Evolutionary conservation across 306 rosid species (phyloP).

Genomic region (Fragaria ananassa): DNA sequence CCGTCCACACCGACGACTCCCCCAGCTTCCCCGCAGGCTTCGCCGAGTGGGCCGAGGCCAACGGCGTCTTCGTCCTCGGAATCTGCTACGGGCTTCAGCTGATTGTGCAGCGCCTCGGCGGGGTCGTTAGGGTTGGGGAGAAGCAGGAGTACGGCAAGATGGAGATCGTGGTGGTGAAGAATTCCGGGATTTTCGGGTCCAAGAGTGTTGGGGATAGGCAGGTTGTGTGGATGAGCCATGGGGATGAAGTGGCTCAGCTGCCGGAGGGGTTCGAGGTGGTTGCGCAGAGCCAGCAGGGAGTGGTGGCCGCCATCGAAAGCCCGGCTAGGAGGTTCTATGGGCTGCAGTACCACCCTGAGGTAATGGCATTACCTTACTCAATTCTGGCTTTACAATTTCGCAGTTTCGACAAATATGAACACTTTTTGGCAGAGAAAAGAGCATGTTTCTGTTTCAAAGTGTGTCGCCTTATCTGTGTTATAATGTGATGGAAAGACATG

Average conservation of each 20-base stretch:
- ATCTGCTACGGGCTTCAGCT: conserved; percentile 92
- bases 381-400: too few relatives aligned
- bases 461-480: neutral
- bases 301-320: conserved; percentile 65
- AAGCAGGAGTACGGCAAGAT: conserved; percentile 90
- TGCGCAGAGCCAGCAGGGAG: conserved; percentile 80
- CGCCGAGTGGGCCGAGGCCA: conserved; percentile 65
- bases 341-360: conserved; percentile 98
- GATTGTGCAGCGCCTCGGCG: conserved; percentile 81
- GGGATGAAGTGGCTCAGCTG: conserved; percentile 66
- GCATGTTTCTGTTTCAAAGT: too few relatives aligned
- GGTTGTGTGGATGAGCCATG: conserved; percentile 97
- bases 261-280: conserved; percentile 70
- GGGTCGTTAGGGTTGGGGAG: conserved; percentile 64
- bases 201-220: conserved; percentile 46
- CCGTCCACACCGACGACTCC: conserved; percentile 73
- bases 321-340: conserved; percentile 60
- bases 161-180: conserved; percentile 59
- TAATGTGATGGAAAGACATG: neutral
- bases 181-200: conserved; percentile 42
- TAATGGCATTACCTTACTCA: neutral
- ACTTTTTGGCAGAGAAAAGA: too few relatives aligned
- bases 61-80: conserved; percentile 65
- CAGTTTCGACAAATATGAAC: too few relatives aligned
- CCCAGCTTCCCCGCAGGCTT: conserved; percentile 75